Evolutionary conservation across 225 moss, liverwort and hornwort genomes (phyloP).

Genomic region (Asterella californica): DNA sequence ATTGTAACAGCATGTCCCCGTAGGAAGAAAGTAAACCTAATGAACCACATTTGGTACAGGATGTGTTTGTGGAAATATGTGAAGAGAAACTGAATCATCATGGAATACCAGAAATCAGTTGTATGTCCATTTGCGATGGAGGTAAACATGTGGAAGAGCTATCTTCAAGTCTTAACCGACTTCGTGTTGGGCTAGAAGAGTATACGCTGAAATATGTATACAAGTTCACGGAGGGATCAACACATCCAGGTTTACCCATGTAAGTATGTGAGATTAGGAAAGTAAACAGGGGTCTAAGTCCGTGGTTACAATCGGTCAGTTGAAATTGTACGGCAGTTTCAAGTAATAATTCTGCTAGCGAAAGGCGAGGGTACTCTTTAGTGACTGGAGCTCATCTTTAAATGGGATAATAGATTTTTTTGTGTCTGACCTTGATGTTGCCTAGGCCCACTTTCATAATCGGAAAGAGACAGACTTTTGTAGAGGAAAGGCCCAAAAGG

Average conservation of each 20-base stretch:
- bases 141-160: conserved; percentile 11
- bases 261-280: neutral
- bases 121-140: conserved; percentile 24
- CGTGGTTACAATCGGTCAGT: neutral
- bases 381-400: too few relatives aligned
- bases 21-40: neutral
- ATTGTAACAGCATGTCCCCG: neutral
- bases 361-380: too few relatives aligned
- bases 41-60: neutral
- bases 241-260: conserved; percentile 10
- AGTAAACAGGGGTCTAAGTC: neutral
- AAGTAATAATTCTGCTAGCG: neutral
- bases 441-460: conserved; percentile 15
- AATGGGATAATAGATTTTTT: too few relatives aligned
- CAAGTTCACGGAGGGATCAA: conserved; percentile 14
- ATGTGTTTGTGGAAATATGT: conserved; percentile 21
- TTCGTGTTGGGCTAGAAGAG: conserved; percentile 23
- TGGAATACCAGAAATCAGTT: neutral
- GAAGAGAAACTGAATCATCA: neutral
- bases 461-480: conserved; percentile 21
- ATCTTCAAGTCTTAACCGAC: conserved; percentile 26
- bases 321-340: neutral
- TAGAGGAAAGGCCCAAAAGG: neutral
- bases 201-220: conserved; percentile 27
- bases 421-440: neutral